phyloP scores from a whole-genome alignment of 805 yeast genomes.

The Yamadazyma endophytica region DNA sequence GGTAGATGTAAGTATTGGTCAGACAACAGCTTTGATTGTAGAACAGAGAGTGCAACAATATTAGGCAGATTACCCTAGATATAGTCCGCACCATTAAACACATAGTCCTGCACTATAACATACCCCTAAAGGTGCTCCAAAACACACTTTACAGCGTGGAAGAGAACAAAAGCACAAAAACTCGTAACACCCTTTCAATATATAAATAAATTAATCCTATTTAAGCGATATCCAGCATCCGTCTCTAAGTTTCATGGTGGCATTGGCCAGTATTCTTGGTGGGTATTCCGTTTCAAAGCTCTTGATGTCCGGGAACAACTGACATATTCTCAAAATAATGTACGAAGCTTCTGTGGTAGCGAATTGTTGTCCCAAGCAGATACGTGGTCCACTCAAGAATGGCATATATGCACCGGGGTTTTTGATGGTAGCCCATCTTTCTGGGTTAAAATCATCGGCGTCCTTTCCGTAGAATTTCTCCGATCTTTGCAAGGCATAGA shows the following conservation, averaged over 20 bases:
- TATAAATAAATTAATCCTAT: no score
- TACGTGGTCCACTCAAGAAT: constrained; percentile 54
- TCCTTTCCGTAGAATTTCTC: constrained; percentile 42
- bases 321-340: constrained; percentile 33
- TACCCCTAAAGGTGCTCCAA: no score
- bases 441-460: constrained; percentile 44
- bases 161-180: no score
- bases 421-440: constrained; percentile 42
- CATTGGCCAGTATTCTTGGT: constrained; percentile 24
- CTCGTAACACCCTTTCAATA: no score
- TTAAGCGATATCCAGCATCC: constrained; percentile 11
- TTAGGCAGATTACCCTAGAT: no score
- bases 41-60: no score
- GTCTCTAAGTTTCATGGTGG: constrained; percentile 23
- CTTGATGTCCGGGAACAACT: constrained; percentile 19
- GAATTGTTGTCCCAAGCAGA: constrained; percentile 55
- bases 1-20: no score
- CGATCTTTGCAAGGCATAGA: constrained; percentile 43
- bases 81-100: no score
- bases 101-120: no score
- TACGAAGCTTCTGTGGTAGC: constrained; percentile 54
- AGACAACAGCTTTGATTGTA: no score
- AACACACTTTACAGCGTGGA: no score
- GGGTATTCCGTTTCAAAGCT: constrained; percentile 22
- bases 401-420: constrained; percentile 50